Evolutionary conservation across 2,329 filamentous ascomycete species (phyloP), one percentile per base, ranked within the genome.

Genomic region (Podosphaera leucotricha): DNA sequence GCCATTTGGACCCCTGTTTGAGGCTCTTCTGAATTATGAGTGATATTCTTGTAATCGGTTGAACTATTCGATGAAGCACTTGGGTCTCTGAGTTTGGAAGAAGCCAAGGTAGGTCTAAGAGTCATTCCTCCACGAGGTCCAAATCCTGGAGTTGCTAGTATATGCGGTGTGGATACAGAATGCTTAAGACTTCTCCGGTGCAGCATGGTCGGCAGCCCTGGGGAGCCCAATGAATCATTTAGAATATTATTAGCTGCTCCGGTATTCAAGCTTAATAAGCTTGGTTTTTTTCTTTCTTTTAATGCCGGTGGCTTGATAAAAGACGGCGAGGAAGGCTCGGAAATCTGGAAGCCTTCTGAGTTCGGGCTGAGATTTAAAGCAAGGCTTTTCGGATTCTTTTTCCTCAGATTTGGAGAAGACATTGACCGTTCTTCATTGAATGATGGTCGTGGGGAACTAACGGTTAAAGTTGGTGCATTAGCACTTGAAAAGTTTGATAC

Each of bases 371-470:
- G 75, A 54, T 86, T 80, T 39, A 90, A 80, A 1, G 80, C 85
- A 3, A 90, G 67, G 35, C 81, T 81, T 61, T 90, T 90, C 62
- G 85, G 77, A 56, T 90, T 90, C 46, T 80, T 76, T 54, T 80
- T 77, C 53, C 79, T 70, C 0, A 77, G 77, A 2, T 74, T 75
- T 6, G 77, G 75, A 19, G 75, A 78, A 18, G 75, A 77, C 70
- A 75, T 75, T 15, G 74, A 74, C 30, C 74, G 65, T 49, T 65
- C 65, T 30, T 53, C 44, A 20, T 45, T 53, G 3, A 54, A 46
- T 20, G 55, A 61, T 62, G 54, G 64, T 63, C 64, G 66, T 55
- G 41, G 60, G 59, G 46, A 65, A 38, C 51, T 54, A 44, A 49
- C 51, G 41, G 28, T 58, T 43, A 54, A 48, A 44, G 46, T 50